Evolutionary conservation across 2,329 filamentous ascomycete genomes (phyloP).

Genomic region (Lojkania enalia): DNA sequence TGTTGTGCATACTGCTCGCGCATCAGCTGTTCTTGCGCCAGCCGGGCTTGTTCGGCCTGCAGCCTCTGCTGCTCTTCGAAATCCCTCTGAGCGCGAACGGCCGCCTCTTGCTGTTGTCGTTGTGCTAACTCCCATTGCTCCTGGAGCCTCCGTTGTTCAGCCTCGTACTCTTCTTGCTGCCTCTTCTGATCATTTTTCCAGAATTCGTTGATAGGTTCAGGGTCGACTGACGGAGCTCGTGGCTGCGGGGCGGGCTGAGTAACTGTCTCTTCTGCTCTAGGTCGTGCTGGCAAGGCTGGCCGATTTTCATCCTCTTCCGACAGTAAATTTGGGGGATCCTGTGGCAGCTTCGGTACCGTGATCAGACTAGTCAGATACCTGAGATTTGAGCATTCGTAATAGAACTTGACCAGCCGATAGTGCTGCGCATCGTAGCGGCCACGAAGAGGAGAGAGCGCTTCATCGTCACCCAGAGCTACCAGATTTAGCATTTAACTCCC

Average conservation of each 20-base stretch:
- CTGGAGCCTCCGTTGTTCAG: slow-evolving; percentile 86
- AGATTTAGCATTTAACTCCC: slow-evolving; percentile 10
- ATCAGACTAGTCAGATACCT: slow-evolving; percentile 96
- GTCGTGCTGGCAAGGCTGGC: slow-evolving; percentile 80
- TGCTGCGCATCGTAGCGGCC: slow-evolving; percentile 93
- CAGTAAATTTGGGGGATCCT: slow-evolving; percentile 88
- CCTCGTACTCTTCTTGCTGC: slow-evolving; percentile 92
- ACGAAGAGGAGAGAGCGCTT: slow-evolving; percentile 85
- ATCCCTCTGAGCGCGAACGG: slow-evolving; percentile 85
- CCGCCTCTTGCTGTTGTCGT: slow-evolving; percentile 77
- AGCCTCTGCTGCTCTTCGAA: slow-evolving; percentile 93
- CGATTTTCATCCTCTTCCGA: slow-evolving; percentile 77
- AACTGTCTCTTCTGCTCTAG: slow-evolving; percentile 70
- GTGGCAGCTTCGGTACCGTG: slow-evolving; percentile 91
- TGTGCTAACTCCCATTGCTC: slow-evolving; percentile 84
- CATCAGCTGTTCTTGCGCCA: slow-evolving; percentile 87
- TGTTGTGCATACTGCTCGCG: slow-evolving; percentile 90
- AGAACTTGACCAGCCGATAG: slow-evolving; percentile 94
- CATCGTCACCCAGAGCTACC: slow-evolving; percentile 84
- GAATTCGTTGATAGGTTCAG: slow-evolving; percentile 94
- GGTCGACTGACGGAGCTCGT: slow-evolving; percentile 72
- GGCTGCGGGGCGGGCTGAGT: slow-evolving; percentile 61
- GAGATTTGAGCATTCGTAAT: slow-evolving; percentile 98
- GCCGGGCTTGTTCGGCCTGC: slow-evolving; percentile 83
- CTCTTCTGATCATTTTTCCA: slow-evolving; percentile 92